Base-by-base conservation (phyloP, 352 stramenopile species). In the Elongisporangium senticosum region DNA sequence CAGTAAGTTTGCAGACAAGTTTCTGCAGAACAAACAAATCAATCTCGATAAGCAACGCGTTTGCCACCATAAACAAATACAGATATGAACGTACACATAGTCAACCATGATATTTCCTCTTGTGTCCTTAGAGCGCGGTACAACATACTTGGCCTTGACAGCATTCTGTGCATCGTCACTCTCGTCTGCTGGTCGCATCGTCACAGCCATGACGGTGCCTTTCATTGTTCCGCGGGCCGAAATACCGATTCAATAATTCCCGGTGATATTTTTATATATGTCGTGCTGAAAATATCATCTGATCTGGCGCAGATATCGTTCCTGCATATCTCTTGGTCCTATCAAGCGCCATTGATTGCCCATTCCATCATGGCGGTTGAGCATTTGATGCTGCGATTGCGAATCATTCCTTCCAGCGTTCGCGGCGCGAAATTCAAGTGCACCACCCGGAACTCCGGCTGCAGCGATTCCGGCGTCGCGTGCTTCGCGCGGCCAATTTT, bases 291-390 rank as follows among this genome's bases (percentile, higher is more conserved):
- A 40, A 47, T 49, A 26, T 6, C 23, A 20, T 43, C 19, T 20
- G 40, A 33, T 20, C 56, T 47, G 23, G 47, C 7, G 33, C 53
- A 48, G 19, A 19, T 7, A 24, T 24, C 17, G 22, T 39, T 50
- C 13, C 2, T 2, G 8, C 5, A 43, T 43, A 17, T 47, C 10
- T 51, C 20, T 1, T 37, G 7, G 10, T 28, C 49, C 39, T 13
- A n/a, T 55, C 59, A 78, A 11, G 56, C 72, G 10, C 79, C 73
- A 43, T 89, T 90, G 26, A 87, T 62, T 52, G 81, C 81, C 85
- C 85, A 95, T 51, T 90, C 79, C 37, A 71, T 80, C 65, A 93
- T 73, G 7, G 83, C 59, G 0, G 85, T 92, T 5, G 83, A 90
- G 62, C 83, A 93, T 37, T 70, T 65, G 49, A 95, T 85, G 51